Conservation (phyloP, 106 monocot species). For the Dioscorea alata region DNA sequence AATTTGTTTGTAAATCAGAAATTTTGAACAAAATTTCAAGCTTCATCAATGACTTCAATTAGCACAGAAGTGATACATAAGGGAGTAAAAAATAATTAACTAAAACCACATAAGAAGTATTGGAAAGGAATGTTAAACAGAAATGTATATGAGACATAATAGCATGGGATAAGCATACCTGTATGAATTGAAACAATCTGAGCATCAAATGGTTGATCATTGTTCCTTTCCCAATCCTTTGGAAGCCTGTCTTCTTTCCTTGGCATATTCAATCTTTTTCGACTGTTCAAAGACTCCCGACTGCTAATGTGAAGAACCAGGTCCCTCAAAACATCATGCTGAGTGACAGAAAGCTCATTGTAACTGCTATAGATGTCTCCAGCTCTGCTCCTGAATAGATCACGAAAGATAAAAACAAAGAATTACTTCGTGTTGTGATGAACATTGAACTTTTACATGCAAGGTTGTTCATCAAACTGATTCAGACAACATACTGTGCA, state of each 20-base stretch:
- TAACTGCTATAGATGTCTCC: constrained; percentile 54
- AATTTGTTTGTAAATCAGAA: too few species aligned
- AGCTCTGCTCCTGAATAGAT: constrained; percentile 37
- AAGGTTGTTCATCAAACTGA: background rate
- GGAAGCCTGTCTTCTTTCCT: constrained; percentile 53
- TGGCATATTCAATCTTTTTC: constrained; percentile 42
- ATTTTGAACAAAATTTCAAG: too few species aligned
- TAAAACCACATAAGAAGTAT: too few species aligned
- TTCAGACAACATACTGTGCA: constrained; percentile 32
- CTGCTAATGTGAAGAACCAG: constrained; percentile 44
- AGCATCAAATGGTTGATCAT: constrained; percentile 37
- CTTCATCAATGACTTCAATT: too few species aligned
- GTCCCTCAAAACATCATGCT: constrained; percentile 59
- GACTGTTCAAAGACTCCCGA: constrained; percentile 19
- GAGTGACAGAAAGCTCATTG: constrained; percentile 47
- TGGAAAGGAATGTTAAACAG: too few species aligned
- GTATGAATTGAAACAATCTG: constrained; percentile 58
- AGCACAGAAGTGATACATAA: background rate
- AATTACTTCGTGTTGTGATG: background rate
- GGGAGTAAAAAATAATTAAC: background rate
- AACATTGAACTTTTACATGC: too few species aligned
- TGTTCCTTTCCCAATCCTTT: constrained; percentile 48
- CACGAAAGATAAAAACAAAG: background rate
- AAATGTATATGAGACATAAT: background rate
- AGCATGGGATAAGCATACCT: constrained; percentile 22